Base-by-base conservation (phyloP, 2,329 filamentous ascomycete genomes). In the Podosphaera fusca region DNA sequence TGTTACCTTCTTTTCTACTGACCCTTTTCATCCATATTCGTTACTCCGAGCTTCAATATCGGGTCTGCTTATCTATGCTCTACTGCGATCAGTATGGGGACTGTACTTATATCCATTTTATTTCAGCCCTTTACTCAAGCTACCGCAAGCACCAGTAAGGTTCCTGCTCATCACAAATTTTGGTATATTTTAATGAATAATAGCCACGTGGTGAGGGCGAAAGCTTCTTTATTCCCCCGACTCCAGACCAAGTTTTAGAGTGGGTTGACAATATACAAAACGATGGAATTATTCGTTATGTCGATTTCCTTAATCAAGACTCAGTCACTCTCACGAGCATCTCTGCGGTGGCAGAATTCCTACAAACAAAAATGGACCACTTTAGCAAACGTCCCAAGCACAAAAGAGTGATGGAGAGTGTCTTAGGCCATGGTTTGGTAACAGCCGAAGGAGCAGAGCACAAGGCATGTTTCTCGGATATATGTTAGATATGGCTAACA, bases 371-470 rank as follows among this genome's bases (percentile, higher is more conserved):
- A 38, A 29, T 46, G 2, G 57, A 61, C 21, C 47, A 60, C 35
- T 61, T 55, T 38, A 45, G 35, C 34, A 61, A 60, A 57, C 67
- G 68, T 21, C 61, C 67, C 0, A 68, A 69, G 14, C 65, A 67
- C 10, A 70, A 69, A 63, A 63, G 67, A 21, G 71, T 70, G 65
- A 69, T 74, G 68, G 66, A 68, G n/a, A 67, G 68, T 55, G 68
- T 73, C 42, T 60, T 74, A n/a, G 72, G 72, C 21, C 70, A 81
- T 14, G 84, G 85, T 10, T 71, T 89, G 7, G 70, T 95, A 45
- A 71, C 94, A 10, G 82, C 86, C 1, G 88, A 95, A 68, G 88
- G 87, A 10, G 84, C 90, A 12, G 84, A 87, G 63, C 88, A 95
- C 69, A 90, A 84, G 70, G 72, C 79, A 54, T 31, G 45, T n/a